Evolutionary conservation across 768 basidiomycete species (phyloP).

Genomic region (Leccinum subtestaceum): DNA sequence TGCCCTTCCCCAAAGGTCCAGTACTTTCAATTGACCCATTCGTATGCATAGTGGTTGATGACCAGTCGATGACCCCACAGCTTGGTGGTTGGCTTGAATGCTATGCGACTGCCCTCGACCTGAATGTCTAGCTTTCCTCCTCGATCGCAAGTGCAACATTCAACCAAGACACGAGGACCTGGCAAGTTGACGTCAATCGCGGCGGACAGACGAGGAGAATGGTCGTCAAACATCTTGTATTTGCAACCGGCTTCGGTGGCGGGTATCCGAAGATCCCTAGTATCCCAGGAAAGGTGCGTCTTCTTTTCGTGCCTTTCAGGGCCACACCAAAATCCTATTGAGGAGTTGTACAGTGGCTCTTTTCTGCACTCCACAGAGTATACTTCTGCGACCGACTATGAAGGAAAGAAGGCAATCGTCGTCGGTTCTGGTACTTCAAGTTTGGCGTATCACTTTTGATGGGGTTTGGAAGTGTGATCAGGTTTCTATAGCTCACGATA

Average conservation of each 20-base stretch:
- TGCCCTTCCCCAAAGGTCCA: slow-evolving; percentile 49
- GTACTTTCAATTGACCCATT: neutral
- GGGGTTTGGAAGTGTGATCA: neutral
- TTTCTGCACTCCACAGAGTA: slow-evolving; percentile 53
- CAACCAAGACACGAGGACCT: slow-evolving; percentile 36
- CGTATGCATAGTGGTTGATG: neutral
- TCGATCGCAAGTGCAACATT: slow-evolving; percentile 35
- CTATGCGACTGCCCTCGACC: slow-evolving; percentile 55
- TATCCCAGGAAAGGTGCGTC: slow-evolving; percentile 40
- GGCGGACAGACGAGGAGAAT: slow-evolving; percentile 33
- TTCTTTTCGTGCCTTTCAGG: neutral
- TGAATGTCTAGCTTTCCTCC: slow-evolving; percentile 60
- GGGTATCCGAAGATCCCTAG: slow-evolving; percentile 45
- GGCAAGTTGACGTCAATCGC: slow-evolving; percentile 41
- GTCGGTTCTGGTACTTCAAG: slow-evolving; percentile 64
- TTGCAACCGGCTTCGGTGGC: slow-evolving; percentile 54
- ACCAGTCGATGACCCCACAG: slow-evolving; percentile 23
- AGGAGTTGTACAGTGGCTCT: slow-evolving; percentile 52
- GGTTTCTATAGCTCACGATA: slow-evolving; percentile 35
- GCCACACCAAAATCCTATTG: neutral
- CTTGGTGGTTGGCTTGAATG: slow-evolving; percentile 63
- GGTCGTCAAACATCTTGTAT: slow-evolving; percentile 48
- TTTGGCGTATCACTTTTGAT: slow-evolving; percentile 13
- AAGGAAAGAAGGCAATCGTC: slow-evolving; percentile 62
- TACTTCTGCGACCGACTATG: slow-evolving; percentile 42